A percentile compares a stretch with the other conserved stretches of the same genome.
These are phyloP conservation scores for Isatis tinctoria DNA, from an alignment of 345 rosid species.

Conservation along the genomic window DNA sequence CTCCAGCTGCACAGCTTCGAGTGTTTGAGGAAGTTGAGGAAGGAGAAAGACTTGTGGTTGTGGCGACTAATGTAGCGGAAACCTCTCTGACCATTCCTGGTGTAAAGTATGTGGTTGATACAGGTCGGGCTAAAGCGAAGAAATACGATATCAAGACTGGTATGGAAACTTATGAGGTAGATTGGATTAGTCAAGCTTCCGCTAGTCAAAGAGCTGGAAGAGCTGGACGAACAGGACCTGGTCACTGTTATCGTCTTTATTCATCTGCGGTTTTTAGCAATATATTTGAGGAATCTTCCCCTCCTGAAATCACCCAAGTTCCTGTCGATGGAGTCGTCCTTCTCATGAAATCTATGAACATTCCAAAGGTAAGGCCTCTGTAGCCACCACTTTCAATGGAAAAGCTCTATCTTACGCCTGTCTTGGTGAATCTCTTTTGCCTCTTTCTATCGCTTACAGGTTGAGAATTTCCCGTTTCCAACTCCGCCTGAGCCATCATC, in stretches of 20 bases:
- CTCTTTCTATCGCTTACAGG: no score
- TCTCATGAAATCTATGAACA: slow-evolving; percentile 80
- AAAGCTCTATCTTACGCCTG: neutral
- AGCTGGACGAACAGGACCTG: slow-evolving; percentile 97
- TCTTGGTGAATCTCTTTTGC: neutral
- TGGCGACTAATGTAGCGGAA: slow-evolving; percentile 97
- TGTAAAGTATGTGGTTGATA: slow-evolving; percentile 91
- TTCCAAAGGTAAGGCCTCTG: slow-evolving; percentile 53
- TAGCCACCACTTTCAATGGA: neutral
- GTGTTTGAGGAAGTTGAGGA: slow-evolving; percentile 75
- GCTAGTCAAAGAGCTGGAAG: slow-evolving; percentile 96
- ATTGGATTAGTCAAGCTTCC: slow-evolving; percentile 93
- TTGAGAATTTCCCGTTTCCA: slow-evolving; percentile 87
- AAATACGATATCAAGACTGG: slow-evolving; percentile 64
- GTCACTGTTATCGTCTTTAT: slow-evolving; percentile 88
- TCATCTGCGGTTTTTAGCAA: slow-evolving; percentile 75
- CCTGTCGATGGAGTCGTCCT: slow-evolving; percentile 88
- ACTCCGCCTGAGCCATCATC: slow-evolving; percentile 71
- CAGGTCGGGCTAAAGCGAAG: slow-evolving; percentile 89
- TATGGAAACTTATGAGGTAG: slow-evolving; percentile 67
- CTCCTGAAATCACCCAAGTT: slow-evolving; percentile 77
- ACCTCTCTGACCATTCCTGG: slow-evolving; percentile 96
- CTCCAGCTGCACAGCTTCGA: slow-evolving; percentile 77
- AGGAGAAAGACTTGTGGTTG: slow-evolving; percentile 79
- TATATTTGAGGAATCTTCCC: slow-evolving; percentile 65